Evolutionary conservation across 805 yeast species (phyloP).

Genomic region (Candida morakotiae): DNA sequence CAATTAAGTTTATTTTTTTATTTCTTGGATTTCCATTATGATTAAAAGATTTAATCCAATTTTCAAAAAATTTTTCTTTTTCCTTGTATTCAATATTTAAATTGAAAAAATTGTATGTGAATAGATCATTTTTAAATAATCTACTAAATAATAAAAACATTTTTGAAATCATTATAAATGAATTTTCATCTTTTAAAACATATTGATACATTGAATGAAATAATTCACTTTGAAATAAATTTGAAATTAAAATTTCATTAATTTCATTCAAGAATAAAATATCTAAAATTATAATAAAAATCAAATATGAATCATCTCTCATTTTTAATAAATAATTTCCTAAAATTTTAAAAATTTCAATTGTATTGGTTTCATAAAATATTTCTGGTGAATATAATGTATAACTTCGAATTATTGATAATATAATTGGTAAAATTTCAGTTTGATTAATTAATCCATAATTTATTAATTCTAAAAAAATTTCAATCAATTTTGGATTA

Average conservation of each 20-base stretch:
- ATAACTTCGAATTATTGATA: conserved; percentile 63
- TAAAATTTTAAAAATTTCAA: conserved; percentile 44
- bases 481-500: conserved; percentile 35
- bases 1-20: conserved; percentile 65
- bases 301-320: conserved; percentile 67
- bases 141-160: conserved; percentile 34
- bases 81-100: conserved; percentile 15
- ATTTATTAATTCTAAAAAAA: conserved; percentile 46
- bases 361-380: conserved; percentile 32
- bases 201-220: conserved; percentile 39
- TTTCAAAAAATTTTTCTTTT: conserved; percentile 18
- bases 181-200: conserved; percentile 39
- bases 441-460: conserved; percentile 66
- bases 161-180: conserved; percentile 37
- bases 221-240: conserved; percentile 41
- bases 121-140: conserved; percentile 29
- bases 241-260: conserved; percentile 23
- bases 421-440: conserved; percentile 62
- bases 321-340: conserved; percentile 53
- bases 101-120: conserved; percentile 26
- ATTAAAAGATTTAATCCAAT: conserved; percentile 39
- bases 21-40: conserved; percentile 72
- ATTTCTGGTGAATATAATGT: conserved; percentile 43
- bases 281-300: conserved; percentile 53
- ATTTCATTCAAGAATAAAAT: conserved; percentile 37